Evolutionary conservation across 306 rosid species (phyloP).

Genomic region (Cucurbita ficifolia): DNA sequence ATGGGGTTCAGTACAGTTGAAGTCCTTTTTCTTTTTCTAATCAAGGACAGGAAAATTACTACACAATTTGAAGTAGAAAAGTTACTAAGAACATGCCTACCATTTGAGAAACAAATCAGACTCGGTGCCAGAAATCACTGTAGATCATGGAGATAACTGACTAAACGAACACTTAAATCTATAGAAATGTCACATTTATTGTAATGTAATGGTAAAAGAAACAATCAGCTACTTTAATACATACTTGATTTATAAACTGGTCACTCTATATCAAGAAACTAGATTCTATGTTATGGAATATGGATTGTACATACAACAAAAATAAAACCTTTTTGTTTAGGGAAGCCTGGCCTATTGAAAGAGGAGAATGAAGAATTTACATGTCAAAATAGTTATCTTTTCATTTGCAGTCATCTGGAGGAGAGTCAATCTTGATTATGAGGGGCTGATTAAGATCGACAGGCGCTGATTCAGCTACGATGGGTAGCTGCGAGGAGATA

Average conservation of each 20-base stretch:
- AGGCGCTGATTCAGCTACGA: constrained; percentile 29
- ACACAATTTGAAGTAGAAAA: background rate
- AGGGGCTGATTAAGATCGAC: constrained; percentile 61
- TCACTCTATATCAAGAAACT: background rate
- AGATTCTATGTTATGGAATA: background rate
- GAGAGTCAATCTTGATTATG: constrained; percentile 41
- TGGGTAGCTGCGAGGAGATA: constrained; percentile 24
- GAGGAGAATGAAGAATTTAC: constrained; percentile 38
- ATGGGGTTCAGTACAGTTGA: background rate
- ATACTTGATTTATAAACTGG: background rate
- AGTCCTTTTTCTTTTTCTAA: background rate
- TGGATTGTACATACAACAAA: background rate
- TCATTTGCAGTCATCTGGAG: constrained; percentile 15
- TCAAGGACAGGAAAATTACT: background rate
- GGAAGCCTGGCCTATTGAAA: constrained; percentile 7
- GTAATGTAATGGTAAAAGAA: background rate
- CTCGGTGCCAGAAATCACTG: background rate
- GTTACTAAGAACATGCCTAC: background rate
- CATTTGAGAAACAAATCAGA: background rate
- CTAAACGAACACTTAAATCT: background rate
- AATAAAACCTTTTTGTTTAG: background rate
- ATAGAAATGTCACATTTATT: background rate
- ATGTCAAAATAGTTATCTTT: background rate
- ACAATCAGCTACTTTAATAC: constrained; percentile 1
- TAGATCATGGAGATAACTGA: background rate